Base-by-base conservation (phyloP, 2,329 filamentous ascomycete genomes). In the Aureobasidium melanogenum region DNA sequence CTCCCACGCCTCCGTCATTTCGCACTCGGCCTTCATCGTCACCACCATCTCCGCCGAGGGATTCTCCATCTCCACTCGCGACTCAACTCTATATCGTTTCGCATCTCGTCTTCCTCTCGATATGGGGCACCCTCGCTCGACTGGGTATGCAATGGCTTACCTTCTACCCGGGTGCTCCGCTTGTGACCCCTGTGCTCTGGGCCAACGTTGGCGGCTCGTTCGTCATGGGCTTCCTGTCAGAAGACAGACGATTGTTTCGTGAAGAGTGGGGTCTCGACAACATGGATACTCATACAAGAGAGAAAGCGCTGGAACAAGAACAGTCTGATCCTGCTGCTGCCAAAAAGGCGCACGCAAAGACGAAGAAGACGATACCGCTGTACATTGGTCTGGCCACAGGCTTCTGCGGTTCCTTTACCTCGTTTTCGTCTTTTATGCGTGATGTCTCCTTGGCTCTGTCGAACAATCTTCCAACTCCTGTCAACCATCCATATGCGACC, bases 391-490 rank as follows among this genome's bases (percentile, higher is more conserved):
- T 97, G 6, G 84, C 89, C 0, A 96, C 88, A 0, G 93, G 88
- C 12, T 94, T 94, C 73, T 96, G 91, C 69, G 90, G 93, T 64
- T 92, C 88, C 66, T 89, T 94, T 69, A 97, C 92, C 0, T 92
- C 88, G 10, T 96, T 96, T 74, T 96, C 91, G 0, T 85, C 87
- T 22, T 95, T 96, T 70, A 86, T 92, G 50, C 82, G 89, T 7
- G 92, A 96, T 68, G 75, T 81, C 15, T 96, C 95, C 70, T 80
- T 96, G 24, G 87, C 89, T 0, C 75, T 95, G 19, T 86, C 89
- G 4, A 94, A 96, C 70, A 82, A 88, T 65, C 75, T 95, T 12
- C 78, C 82, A 0, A 76, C 79, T 1, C 81, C 84, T 0, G 74
- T 78, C 67, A 69, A 72, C 58, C 71, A 79, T 65, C 63, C 74